These are phyloP conservation scores for Rosa hybrid DNA, from an alignment of 331 rosid genomes.

Conservation along the genomic window DNA sequence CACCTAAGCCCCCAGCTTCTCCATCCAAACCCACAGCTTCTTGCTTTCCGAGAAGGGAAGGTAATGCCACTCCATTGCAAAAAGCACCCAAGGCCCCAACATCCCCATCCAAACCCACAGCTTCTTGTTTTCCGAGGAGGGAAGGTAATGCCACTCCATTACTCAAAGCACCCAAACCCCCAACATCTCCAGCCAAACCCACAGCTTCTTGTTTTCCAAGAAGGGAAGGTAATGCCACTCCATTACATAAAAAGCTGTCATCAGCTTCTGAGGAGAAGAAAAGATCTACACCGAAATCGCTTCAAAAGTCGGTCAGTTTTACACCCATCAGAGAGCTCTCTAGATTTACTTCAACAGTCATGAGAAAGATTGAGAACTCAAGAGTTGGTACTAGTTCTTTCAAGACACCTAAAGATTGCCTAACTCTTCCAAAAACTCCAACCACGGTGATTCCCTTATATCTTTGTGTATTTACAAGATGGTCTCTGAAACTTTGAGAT, in stretches of 20 bases:
- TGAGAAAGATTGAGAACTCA: slow-evolving; percentile 74
- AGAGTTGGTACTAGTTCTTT: slow-evolving; percentile 57
- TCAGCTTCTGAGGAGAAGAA: slow-evolving; percentile 49
- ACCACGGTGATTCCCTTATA: slow-evolving; percentile 45
- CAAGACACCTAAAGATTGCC: slow-evolving; percentile 61
- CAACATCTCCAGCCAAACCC: slow-evolving; percentile 53
- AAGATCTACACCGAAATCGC: slow-evolving; percentile 61
- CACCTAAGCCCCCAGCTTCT: slow-evolving; percentile 42
- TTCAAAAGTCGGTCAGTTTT: slow-evolving; percentile 51
- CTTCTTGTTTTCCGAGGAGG: slow-evolving; percentile 22
- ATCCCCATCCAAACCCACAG: slow-evolving; percentile 48
- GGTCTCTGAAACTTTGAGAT: slow-evolving; percentile 10
- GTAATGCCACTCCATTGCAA: slow-evolving; percentile 45
- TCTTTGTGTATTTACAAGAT: slow-evolving; percentile 14
- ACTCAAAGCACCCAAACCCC: slow-evolving; percentile 25
- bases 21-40: slow-evolving; percentile 49
- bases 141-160: slow-evolving; percentile 50
- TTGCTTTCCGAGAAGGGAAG: slow-evolving; percentile 26
- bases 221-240: slow-evolving; percentile 47
- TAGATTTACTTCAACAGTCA: slow-evolving; percentile 69
- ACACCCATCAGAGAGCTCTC: slow-evolving; percentile 87
- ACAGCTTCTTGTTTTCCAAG: slow-evolving; percentile 27
- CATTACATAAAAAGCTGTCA: slow-evolving; percentile 41
- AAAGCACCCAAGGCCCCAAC: slow-evolving; percentile 29
- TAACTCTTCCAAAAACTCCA: slow-evolving; percentile 78